These are phyloP conservation scores for Quillaja saponaria DNA, from an alignment of 306 rosid genomes.

Conservation along the genomic window DNA sequence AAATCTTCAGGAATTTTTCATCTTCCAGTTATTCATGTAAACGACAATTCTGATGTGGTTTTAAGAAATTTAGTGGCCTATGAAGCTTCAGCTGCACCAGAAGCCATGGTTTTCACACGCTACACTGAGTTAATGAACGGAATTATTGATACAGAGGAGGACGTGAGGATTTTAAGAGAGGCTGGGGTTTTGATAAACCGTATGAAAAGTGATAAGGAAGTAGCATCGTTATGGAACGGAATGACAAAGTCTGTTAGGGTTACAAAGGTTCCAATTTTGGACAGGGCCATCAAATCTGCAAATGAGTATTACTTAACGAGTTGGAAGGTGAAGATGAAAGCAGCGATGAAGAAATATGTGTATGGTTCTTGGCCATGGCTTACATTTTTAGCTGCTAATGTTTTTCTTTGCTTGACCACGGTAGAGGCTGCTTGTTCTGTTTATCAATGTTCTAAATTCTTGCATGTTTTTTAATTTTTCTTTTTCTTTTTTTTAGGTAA, in stretches of 20 bases:
- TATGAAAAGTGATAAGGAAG: conserved; percentile 7
- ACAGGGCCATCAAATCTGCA: conserved; percentile 14
- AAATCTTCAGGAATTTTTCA: background rate
- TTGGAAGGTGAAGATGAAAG: conserved; percentile 16
- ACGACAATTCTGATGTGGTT: conserved; percentile 16
- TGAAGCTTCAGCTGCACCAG: conserved; percentile 17
- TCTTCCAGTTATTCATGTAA: conserved; percentile 8
- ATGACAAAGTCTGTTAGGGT: conserved; percentile 16
- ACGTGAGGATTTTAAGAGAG: conserved; percentile 17
- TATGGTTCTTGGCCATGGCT: conserved; percentile 16
- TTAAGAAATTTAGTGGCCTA: conserved; percentile 22
- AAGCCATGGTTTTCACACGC: conserved; percentile 5
- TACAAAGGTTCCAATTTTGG: conserved; percentile 5
- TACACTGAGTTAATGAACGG: conserved; percentile 21
- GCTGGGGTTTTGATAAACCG: conserved; percentile 1
- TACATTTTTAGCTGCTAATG: background rate
- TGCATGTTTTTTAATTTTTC: too few relatives aligned
- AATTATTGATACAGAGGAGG: conserved; percentile 12
- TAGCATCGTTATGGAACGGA: conserved; percentile 12
- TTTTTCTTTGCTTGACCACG: background rate
- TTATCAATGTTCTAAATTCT: too few relatives aligned
- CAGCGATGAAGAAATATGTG: background rate
- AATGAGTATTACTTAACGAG: conserved; percentile 5
- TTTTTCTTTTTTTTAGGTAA: too few relatives aligned
- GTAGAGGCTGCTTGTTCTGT: background rate